Conservation (phyloP, 345 rosid genomes). For the Populus simonii region DNA sequence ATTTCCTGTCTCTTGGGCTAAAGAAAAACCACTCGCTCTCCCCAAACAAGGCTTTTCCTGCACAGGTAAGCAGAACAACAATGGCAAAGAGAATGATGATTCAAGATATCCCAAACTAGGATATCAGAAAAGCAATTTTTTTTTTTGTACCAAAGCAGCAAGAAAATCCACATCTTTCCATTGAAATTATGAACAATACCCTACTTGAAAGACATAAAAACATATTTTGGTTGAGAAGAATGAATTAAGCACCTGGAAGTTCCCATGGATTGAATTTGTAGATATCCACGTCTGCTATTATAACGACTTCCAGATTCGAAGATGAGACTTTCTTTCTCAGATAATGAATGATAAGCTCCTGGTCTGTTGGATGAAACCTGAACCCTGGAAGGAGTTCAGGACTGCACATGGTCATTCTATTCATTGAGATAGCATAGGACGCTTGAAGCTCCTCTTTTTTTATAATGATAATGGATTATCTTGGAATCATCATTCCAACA, state of each 20-base stretch:
- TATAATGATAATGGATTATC: background rate
- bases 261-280: slow-evolving; percentile 49
- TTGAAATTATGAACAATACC: background rate
- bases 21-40: slow-evolving; percentile 45
- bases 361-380: slow-evolving; percentile 50
- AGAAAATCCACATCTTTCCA: background rate
- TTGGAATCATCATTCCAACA: slow-evolving; percentile 4
- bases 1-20: slow-evolving; percentile 40
- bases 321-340: slow-evolving; percentile 30
- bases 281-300: slow-evolving; percentile 43
- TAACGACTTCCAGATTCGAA: slow-evolving; percentile 17
- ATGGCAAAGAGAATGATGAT: background rate
- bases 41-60: slow-evolving; percentile 36
- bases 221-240: background rate
- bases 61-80: background rate
- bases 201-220: background rate
- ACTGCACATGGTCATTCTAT: slow-evolving; percentile 13
- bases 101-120: background rate
- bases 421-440: background rate
- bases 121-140: background rate
- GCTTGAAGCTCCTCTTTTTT: background rate
- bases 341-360: slow-evolving; percentile 40
- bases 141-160: too few species aligned
- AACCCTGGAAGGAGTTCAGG: slow-evolving; percentile 37
- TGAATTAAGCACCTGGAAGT: slow-evolving; percentile 33